These are phyloP conservation scores for Cadophora sp. DNA, from an alignment of 2,329 filamentous ascomycete genomes.

Conservation along the genomic window DNA sequence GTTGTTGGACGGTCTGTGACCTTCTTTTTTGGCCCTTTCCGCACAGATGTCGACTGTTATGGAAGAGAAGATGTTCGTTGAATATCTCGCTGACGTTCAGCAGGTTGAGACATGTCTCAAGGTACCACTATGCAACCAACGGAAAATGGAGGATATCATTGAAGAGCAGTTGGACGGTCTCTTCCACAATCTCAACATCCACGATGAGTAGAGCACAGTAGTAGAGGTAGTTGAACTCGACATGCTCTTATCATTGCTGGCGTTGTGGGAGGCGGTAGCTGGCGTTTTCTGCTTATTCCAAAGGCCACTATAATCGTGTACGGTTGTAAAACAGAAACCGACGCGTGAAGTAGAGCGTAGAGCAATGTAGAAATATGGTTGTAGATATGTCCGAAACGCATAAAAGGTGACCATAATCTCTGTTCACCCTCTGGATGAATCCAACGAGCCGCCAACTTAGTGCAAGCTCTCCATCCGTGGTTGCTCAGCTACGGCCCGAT, in stretches of 20 bases:
- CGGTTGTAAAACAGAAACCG: no score
- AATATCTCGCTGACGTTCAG: not conserved
- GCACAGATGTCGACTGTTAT: not conserved
- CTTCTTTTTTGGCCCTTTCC: not conserved
- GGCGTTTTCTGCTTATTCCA: not conserved
- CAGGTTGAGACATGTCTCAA: not conserved
- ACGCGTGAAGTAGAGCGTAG: not conserved
- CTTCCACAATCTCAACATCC: constrained; percentile 1
- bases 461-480: not conserved
- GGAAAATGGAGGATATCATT: not conserved
- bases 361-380: not conserved
- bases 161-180: constrained; percentile 4
- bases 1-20: constrained; percentile 14
- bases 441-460: no score
- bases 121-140: not conserved
- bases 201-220: not conserved
- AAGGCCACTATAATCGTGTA: no score
- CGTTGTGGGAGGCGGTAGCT: not conserved
- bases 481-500: not conserved
- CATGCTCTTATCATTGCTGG: not conserved
- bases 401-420: not conserved
- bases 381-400: not conserved
- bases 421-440: not conserved
- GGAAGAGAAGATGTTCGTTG: not conserved
- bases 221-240: not conserved